Evolutionary conservation across 2,329 filamentous ascomycete genomes (phyloP).

Genomic region (Zymoseptoria tritici): DNA sequence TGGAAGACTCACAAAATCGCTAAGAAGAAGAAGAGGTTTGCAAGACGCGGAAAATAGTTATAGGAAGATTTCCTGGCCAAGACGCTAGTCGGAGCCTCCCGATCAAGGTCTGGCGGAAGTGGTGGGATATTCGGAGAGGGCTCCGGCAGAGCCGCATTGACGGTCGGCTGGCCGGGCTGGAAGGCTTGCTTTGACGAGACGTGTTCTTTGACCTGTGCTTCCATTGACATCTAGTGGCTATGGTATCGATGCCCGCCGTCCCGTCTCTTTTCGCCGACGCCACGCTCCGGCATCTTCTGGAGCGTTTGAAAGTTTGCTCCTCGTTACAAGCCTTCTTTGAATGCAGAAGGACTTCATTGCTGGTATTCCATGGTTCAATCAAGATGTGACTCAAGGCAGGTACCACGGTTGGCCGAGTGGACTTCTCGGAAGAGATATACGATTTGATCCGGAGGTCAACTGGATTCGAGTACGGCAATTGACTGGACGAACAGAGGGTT

Average conservation of each 20-base stretch:
- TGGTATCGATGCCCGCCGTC: not conserved
- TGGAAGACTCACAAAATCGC: constrained; percentile 3
- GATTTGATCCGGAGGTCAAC: no score
- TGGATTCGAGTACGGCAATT: no score
- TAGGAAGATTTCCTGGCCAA: constrained; percentile 1
- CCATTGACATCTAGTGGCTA: not conserved
- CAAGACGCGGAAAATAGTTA: not conserved
- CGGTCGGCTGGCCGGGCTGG: not conserved
- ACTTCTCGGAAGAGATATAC: no score
- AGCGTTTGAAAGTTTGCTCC: not conserved
- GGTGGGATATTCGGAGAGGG: not conserved
- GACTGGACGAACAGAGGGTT: no score
- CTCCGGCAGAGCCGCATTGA: not conserved
- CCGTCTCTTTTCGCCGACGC: no score
- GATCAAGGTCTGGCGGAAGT: not conserved
- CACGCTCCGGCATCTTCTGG: no score
- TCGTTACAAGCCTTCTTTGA: not conserved
- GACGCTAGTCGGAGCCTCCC: not conserved
- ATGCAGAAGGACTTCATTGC: not conserved
- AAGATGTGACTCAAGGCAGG: no score
- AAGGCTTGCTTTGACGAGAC: not conserved
- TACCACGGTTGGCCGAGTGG: not conserved
- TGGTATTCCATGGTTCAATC: not conserved
- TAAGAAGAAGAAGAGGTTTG: constrained; percentile 1
- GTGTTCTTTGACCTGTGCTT: not conserved